Evolutionary conservation across 1,139 yeast genomes (phyloP).

Genomic region (Diutina sp.): DNA sequence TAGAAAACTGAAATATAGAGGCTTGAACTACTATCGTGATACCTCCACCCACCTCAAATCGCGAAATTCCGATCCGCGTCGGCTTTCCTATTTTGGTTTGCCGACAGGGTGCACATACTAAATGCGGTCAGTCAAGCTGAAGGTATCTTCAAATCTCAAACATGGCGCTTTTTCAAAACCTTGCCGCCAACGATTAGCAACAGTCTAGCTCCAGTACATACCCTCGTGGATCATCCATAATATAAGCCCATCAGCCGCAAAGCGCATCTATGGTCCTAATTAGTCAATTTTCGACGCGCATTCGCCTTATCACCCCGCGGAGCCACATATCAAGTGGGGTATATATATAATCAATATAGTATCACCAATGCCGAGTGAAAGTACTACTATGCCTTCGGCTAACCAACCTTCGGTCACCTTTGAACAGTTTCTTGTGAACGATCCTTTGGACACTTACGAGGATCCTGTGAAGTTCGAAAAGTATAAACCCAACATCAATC

Average conservation of each 20-base stretch:
- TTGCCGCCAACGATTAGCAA: too few species aligned
- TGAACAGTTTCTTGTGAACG: conserved; percentile 18
- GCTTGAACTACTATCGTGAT: neutral
- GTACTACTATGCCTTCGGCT: neutral
- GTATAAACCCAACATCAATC: conserved; percentile 38
- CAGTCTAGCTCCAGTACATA: neutral
- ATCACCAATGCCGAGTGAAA: neutral
- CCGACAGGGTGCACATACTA: neutral
- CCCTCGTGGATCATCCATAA: neutral
- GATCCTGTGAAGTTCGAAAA: conserved; percentile 21
- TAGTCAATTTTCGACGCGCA: neutral
- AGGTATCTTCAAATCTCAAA: neutral
- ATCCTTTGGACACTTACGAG: conserved; percentile 21
- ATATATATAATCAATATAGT: too few species aligned
- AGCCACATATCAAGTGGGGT: neutral
- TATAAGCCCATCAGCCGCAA: neutral
- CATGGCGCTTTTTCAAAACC: too few species aligned
- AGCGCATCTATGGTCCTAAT: neutral
- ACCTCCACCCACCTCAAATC: neutral
- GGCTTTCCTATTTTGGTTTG: neutral
- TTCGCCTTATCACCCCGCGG: neutral
- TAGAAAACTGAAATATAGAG: too few species aligned
- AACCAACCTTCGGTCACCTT: conserved; percentile 4
- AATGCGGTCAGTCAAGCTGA: neutral
- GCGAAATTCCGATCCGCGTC: neutral